phyloP scores from a whole-genome alignment of 169 alveolate species.

The Cryptosporidium ryanae region DNA sequence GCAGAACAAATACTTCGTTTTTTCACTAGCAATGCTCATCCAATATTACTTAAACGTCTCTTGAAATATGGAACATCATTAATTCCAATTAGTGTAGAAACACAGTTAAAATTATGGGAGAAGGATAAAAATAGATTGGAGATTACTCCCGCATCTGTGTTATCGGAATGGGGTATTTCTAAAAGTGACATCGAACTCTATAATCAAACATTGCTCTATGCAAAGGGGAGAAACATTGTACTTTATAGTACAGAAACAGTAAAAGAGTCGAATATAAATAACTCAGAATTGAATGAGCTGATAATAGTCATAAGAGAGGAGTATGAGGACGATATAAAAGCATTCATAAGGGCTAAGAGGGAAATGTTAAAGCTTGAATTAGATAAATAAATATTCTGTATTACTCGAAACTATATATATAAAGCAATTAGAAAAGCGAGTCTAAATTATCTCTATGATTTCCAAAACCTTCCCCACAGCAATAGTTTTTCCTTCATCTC shows the following conservation, averaged over 20 bases:
- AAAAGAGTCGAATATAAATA: not conserved
- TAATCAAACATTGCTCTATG: slow-evolving; percentile 35
- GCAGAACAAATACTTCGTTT: slow-evolving; percentile 88
- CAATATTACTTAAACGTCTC: slow-evolving; percentile 65
- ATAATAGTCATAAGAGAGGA: slow-evolving; percentile 28
- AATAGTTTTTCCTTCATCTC: slow-evolving; percentile 95
- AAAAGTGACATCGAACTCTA: slow-evolving; percentile 23
- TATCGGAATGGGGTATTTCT: slow-evolving; percentile 63
- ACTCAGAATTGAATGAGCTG: not conserved
- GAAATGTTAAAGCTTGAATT: not conserved
- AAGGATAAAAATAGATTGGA: slow-evolving; percentile 85
- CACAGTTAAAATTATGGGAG: slow-evolving; percentile 90
- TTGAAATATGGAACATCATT: slow-evolving; percentile 71
- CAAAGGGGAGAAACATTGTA: slow-evolving; percentile 26
- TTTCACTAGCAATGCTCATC: slow-evolving; percentile 84
- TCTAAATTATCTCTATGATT: slow-evolving; percentile 75
- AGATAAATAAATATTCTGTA: not conserved
- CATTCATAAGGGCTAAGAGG: slow-evolving; percentile 49
- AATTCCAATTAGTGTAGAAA: slow-evolving; percentile 87
- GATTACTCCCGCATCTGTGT: slow-evolving; percentile 15
- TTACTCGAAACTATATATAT: not conserved
- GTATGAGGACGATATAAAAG: slow-evolving; percentile 58
- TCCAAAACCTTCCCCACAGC: slow-evolving; percentile 89
- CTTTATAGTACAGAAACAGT: slow-evolving; percentile 1
- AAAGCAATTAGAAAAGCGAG: not conserved